These are phyloP conservation scores for Bipolaris bicolor DNA, from an alignment of 2,329 filamentous ascomycete species.

Conservation along the genomic window DNA sequence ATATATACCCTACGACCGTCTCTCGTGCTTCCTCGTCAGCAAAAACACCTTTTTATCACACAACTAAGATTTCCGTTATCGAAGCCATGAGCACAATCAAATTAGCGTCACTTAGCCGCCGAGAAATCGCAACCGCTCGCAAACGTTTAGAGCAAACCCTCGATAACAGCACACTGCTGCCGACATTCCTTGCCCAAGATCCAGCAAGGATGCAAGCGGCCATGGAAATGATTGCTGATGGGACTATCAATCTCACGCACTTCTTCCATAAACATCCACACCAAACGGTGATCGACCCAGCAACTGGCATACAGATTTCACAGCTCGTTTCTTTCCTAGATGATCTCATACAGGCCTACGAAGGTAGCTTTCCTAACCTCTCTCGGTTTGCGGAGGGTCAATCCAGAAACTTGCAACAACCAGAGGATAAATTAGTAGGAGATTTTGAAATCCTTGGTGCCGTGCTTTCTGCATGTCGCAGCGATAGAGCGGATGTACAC, in stretches of 20 bases:
- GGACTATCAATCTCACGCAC: background rate
- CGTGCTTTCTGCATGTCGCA: constrained; percentile 1
- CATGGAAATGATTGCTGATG: background rate
- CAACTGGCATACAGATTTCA: background rate
- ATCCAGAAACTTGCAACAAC: background rate
- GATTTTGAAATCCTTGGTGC: background rate
- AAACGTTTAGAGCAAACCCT: background rate
- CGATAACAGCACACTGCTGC: background rate
- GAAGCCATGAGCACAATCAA: background rate
- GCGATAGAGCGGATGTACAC: background rate
- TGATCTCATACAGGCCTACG: background rate
- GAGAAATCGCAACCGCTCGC: background rate
- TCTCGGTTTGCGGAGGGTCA: background rate
- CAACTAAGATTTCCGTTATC: background rate
- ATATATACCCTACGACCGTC: background rate
- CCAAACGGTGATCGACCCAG: background rate
- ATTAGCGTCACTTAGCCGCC: background rate
- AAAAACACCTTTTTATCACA: background rate
- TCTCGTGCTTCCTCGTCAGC: background rate
- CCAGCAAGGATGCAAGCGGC: background rate
- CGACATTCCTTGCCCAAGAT: background rate
- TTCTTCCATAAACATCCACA: background rate
- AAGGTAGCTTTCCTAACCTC: background rate
- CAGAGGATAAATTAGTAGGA: background rate
- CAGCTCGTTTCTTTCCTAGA: background rate